These are phyloP conservation scores for Poa pratensis DNA, from an alignment of 176 grass and related monocot genomes.

Conservation along the genomic window DNA sequence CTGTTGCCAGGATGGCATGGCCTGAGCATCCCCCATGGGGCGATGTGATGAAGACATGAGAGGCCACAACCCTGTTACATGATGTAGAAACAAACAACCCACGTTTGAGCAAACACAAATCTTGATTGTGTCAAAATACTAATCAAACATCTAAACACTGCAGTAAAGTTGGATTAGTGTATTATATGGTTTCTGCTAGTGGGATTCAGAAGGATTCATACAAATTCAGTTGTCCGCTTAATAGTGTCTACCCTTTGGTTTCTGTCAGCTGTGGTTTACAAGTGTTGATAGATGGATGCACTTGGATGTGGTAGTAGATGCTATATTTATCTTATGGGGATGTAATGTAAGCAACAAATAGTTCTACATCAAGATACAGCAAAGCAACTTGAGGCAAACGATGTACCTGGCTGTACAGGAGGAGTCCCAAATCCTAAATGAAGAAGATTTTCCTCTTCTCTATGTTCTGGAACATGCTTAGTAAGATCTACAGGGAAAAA, in stretches of 20 bases:
- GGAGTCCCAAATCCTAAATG: constrained; percentile 52
- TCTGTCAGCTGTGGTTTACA: background rate
- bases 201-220: too few species aligned
- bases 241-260: background rate
- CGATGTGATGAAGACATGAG: constrained; percentile 57
- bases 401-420: constrained; percentile 57
- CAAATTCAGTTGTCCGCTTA: too few species aligned
- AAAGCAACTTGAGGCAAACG: background rate
- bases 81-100: background rate
- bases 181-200: too few species aligned
- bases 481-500: constrained; percentile 50
- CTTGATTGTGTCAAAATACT: background rate
- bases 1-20: constrained; percentile 56
- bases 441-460: constrained; percentile 57
- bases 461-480: constrained; percentile 45
- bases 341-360: background rate
- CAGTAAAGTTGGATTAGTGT: too few species aligned
- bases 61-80: constrained; percentile 66
- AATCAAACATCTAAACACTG: background rate
- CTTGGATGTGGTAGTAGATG: background rate
- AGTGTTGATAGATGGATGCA: background rate
- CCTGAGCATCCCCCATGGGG: constrained; percentile 43
- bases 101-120: background rate
- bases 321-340: too few species aligned
- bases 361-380: background rate